Percentiles rank a stretch among this genome's conserved stretches.
Conservation (phyloP, 495 filamentous ascomycete species). For the Terfezia boudieri region DNA sequence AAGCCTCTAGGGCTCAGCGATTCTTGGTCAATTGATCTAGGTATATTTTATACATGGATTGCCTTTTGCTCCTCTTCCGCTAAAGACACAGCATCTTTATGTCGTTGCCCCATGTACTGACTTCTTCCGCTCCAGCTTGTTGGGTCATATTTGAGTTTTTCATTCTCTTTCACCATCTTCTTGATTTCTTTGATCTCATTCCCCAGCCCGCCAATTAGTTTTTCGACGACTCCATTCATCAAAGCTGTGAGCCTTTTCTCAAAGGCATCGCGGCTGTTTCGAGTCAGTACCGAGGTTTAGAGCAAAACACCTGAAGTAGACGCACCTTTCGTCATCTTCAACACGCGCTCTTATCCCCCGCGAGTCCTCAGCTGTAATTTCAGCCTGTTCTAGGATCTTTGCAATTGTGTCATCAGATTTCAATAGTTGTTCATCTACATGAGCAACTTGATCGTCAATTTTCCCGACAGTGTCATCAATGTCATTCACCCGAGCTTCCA, state of each 20-base stretch:
- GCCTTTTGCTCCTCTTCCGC: slow-evolving; percentile 15
- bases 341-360: slow-evolving; percentile 17
- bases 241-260: slow-evolving; percentile 17
- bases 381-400: slow-evolving; percentile 16
- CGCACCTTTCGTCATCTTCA: slow-evolving; percentile 17
- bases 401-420: slow-evolving; percentile 15
- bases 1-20: too few relatives aligned
- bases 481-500: background rate
- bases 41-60: background rate
- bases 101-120: slow-evolving; percentile 12
- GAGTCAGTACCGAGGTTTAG: background rate
- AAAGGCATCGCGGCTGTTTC: slow-evolving; percentile 17
- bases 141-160: slow-evolving; percentile 14
- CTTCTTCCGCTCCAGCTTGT: slow-evolving; percentile 13
- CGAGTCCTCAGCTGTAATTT: slow-evolving; percentile 17
- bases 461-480: background rate
- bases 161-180: slow-evolving; percentile 17
- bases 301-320: background rate
- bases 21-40: too few relatives aligned
- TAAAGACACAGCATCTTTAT: slow-evolving; percentile 13
- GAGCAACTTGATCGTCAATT: background rate
- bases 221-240: slow-evolving; percentile 18
- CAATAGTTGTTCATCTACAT: slow-evolving; percentile 5
- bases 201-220: slow-evolving; percentile 19
- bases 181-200: slow-evolving; percentile 20